phyloP scores from a whole-genome alignment of 768 basidiomycete genomes.

The Arthromyces matolae region DNA sequence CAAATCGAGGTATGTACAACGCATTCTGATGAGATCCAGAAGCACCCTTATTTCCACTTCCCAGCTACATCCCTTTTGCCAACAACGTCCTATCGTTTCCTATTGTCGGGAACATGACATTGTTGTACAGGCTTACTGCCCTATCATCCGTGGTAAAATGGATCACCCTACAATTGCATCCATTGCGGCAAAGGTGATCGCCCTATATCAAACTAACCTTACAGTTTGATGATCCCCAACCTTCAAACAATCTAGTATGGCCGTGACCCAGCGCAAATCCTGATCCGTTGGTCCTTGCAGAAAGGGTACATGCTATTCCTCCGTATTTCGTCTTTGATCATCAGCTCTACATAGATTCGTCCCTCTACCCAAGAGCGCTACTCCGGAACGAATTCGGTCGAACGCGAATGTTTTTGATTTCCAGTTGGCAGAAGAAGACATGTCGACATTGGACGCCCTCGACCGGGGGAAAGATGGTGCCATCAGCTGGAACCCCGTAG shows the following conservation, averaged over 20 bases:
- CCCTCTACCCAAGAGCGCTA: conserved; percentile 80
- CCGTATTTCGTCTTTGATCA: conserved; percentile 20
- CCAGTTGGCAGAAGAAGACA: conserved; percentile 59
- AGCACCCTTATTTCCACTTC: not conserved
- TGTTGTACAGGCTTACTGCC: conserved; percentile 71
- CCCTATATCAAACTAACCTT: not conserved
- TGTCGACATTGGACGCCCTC: conserved; percentile 59
- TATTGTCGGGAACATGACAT: conserved; percentile 65
- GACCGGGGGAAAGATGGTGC: conserved; percentile 74
- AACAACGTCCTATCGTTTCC: conserved; percentile 73
- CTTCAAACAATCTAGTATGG: conserved; percentile 36
- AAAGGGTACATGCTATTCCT: too few species aligned
- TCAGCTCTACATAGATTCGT: conserved; percentile 50
- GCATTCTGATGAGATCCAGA: not conserved
- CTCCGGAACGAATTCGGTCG: conserved; percentile 62
- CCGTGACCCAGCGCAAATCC: conserved; percentile 71
- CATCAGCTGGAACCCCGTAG: conserved; percentile 82
- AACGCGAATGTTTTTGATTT: conserved; percentile 80
- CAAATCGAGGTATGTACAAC: conserved; percentile 77
- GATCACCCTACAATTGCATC: conserved; percentile 50
- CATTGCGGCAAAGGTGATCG: conserved; percentile 58
- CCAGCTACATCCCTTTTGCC: conserved; percentile 82
- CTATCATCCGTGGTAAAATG: conserved; percentile 61
- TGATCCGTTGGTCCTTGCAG: conserved; percentile 90
- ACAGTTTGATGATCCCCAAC: not conserved